Percentiles rank a stretch among this genome's conserved stretches.
These are phyloP conservation scores for Croton setiger DNA, from an alignment of 441 rosid genomes.

Conservation along the genomic window DNA sequence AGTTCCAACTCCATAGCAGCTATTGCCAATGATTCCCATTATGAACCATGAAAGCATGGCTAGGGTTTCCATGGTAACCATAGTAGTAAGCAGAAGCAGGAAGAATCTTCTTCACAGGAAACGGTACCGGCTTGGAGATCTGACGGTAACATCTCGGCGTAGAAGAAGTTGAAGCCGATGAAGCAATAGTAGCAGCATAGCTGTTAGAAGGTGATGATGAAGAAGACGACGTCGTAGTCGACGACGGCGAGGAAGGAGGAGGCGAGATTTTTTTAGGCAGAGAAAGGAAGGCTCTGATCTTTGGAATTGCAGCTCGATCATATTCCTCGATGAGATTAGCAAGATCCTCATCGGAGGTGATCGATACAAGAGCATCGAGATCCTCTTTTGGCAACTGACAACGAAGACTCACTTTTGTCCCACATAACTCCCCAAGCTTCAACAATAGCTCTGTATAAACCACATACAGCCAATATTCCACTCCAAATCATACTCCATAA, in stretches of 20 bases:
- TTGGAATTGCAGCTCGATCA: conserved; percentile 48
- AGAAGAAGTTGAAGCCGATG: conserved; percentile 28
- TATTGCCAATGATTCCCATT: conserved; percentile 74
- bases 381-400: conserved; percentile 86
- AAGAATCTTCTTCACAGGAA: conserved; percentile 36
- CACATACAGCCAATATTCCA: conserved; percentile 17
- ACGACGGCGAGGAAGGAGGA: conserved; percentile 29
- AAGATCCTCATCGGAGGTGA: conserved; percentile 81
- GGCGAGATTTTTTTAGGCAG: conserved; percentile 35
- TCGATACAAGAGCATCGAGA: conserved; percentile 78
- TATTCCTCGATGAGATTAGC: conserved; percentile 84
- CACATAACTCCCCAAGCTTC: conserved; percentile 72
- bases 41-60: conserved; percentile 44
- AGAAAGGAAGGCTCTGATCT: conserved; percentile 73
- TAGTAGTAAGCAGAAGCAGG: conserved; percentile 21
- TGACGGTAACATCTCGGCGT: conserved; percentile 43
- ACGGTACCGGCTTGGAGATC: conserved; percentile 32
- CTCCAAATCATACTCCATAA: conserved; percentile 21
- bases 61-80: conserved; percentile 43
- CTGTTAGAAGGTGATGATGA: conserved; percentile 24
- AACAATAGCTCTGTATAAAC: conserved; percentile 52
- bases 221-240: conserved; percentile 10
- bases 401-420: conserved; percentile 48
- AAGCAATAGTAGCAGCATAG: conserved; percentile 6
- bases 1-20: conserved; percentile 13